Evolutionary conservation across 306 rosid genomes (phyloP).

Genomic region (Oemleria cerasiformis): DNA sequence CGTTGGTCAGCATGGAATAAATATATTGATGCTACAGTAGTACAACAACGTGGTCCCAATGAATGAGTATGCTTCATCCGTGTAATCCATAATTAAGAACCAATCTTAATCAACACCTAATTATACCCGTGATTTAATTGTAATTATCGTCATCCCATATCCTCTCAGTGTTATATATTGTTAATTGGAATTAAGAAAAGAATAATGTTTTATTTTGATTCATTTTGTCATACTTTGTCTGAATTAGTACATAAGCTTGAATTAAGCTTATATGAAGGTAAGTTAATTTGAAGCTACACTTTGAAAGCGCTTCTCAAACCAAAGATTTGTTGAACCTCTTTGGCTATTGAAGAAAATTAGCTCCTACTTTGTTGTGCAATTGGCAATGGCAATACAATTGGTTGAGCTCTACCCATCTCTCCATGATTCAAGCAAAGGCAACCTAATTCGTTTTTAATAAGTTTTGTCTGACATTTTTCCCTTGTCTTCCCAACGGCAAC

Average conservation of each 20-base stretch:
- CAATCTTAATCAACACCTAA: constrained; percentile 27
- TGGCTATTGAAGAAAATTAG: background rate
- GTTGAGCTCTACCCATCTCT: constrained; percentile 15
- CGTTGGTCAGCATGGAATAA: constrained; percentile 41
- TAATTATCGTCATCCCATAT: background rate
- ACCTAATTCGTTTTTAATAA: background rate
- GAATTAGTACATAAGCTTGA: too few species aligned
- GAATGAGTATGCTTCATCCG: constrained; percentile 14
- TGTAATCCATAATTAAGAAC: constrained; percentile 33
- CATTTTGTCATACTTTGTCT: constrained; percentile 19
- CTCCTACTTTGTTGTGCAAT: background rate
- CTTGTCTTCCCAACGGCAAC: constrained; percentile 27
- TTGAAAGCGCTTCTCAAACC: constrained; percentile 7
- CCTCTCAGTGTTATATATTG: background rate
- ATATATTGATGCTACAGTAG: constrained; percentile 26
- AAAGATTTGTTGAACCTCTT: constrained; percentile 4
- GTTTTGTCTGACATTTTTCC: constrained; percentile 17
- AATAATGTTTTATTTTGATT: constrained; percentile 7
- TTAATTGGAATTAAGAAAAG: background rate
- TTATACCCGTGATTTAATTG: constrained; percentile 29
- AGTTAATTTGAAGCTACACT: constrained; percentile 4
- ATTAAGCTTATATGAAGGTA: background rate
- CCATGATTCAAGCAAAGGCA: constrained; percentile 20
- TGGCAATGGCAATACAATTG: background rate
- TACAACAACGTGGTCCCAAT: constrained; percentile 32